Evolutionary conservation across 139 green algal genomes (phyloP).

Genomic region (Picochlorum sp.): DNA sequence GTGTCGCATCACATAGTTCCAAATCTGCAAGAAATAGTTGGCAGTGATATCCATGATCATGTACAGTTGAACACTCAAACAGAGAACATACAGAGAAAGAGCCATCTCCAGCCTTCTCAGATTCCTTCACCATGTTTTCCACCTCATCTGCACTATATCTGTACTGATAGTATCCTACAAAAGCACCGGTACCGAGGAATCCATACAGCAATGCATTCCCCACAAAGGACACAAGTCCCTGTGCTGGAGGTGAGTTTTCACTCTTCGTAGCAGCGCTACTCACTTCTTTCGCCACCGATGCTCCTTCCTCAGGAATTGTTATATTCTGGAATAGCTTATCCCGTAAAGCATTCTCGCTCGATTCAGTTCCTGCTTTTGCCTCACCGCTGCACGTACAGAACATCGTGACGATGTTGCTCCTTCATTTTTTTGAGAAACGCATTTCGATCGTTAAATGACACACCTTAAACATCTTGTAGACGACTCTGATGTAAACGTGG

Average conservation of each 20-base stretch:
- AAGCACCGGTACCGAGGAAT: slow-evolving; percentile 25
- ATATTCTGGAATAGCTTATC: slow-evolving; percentile 41
- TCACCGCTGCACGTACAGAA: too few relatives aligned
- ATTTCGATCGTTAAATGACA: background rate
- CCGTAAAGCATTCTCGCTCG: background rate
- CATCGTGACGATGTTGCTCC: too few relatives aligned
- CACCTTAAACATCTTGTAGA: too few relatives aligned
- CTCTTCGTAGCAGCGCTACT: background rate
- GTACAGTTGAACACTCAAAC: background rate
- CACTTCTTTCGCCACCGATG: slow-evolving; percentile 4
- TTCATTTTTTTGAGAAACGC: too few relatives aligned
- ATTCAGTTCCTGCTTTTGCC: too few relatives aligned
- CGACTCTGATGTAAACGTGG: slow-evolving; percentile 12
- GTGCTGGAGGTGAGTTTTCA: too few relatives aligned
- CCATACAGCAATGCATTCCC: slow-evolving; percentile 49
- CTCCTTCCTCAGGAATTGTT: slow-evolving; percentile 9
- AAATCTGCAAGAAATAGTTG: slow-evolving; percentile 14
- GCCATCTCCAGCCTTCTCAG: slow-evolving; percentile 21
- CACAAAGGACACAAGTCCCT: slow-evolving; percentile 1
- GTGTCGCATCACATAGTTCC: slow-evolving; percentile 40
- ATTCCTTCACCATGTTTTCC: slow-evolving; percentile 36
- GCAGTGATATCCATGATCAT: background rate
- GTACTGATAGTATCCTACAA: slow-evolving; percentile 62
- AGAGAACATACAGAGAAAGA: slow-evolving; percentile 6
- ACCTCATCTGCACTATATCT: slow-evolving; percentile 20